Conservation (phyloP, 2,329 filamentous ascomycete genomes). For the Ascochyta rabiei region DNA sequence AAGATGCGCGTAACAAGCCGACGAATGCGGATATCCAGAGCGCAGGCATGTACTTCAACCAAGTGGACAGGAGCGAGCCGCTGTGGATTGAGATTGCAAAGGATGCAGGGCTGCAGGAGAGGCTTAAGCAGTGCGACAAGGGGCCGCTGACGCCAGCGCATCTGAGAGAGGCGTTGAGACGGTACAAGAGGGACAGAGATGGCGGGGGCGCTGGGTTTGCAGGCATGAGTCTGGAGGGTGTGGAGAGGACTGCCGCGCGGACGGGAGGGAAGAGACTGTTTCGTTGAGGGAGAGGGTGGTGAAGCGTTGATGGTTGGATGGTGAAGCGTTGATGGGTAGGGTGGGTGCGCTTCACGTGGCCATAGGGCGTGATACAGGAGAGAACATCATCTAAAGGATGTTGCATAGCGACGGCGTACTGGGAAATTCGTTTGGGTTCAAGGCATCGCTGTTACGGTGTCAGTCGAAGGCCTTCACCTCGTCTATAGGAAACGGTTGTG, state of each 20-base stretch:
- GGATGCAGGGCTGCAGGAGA: conserved; percentile 33
- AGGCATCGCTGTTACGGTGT: background rate
- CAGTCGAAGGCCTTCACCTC: background rate
- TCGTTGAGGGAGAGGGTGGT: conserved; percentile 33
- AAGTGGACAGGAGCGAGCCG: conserved; percentile 29
- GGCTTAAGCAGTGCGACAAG: conserved; percentile 46
- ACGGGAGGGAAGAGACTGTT: conserved; percentile 56
- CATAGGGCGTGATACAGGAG: background rate
- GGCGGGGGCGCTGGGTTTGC: conserved; percentile 63
- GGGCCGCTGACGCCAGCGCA: conserved; percentile 75
- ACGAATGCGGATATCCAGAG: conserved; percentile 35
- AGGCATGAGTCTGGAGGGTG: conserved; percentile 56
- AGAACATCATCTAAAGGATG: background rate
- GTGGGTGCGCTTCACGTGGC: background rate
- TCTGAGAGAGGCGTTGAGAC: conserved; percentile 72
- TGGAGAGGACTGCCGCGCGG: conserved; percentile 52
- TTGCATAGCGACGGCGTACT: conserved; percentile 17
- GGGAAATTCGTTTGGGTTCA: background rate
- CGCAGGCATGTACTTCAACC: conserved; percentile 32
- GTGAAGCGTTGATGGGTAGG: background rate
- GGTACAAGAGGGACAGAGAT: conserved; percentile 68
- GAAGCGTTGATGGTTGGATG: background rate
- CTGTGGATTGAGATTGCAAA: conserved; percentile 38
- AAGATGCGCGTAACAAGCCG: conserved; percentile 35
- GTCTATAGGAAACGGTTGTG: too few relatives aligned